Percentiles rank a stretch among this genome's conserved stretches.
phyloP scores from a whole-genome alignment of 2,329 filamentous ascomycete species.

The Talaromyces sp. region DNA sequence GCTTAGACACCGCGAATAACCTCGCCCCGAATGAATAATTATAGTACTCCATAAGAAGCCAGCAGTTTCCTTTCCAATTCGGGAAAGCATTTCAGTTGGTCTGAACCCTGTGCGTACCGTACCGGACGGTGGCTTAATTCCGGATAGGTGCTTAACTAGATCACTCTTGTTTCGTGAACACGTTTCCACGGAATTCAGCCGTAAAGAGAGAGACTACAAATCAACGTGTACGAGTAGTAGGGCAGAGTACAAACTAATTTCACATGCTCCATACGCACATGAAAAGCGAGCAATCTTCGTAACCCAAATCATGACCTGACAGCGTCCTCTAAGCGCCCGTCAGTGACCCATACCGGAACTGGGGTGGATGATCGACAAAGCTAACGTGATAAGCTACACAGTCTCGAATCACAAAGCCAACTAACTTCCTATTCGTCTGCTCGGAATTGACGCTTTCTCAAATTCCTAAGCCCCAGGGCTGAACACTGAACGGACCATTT shows the following conservation, averaged over 20 bases:
- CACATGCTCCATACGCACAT: not conserved
- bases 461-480: not conserved
- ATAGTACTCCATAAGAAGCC: not conserved
- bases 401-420: not conserved
- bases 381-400: not conserved
- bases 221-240: not conserved
- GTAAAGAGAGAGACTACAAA: not conserved
- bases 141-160: not conserved
- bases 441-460: not conserved
- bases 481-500: not conserved
- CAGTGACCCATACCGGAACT: not conserved
- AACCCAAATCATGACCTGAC: not conserved
- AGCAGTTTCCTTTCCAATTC: not conserved
- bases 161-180: not conserved
- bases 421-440: not conserved
- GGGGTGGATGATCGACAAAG: not conserved
- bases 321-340: not conserved
- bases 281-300: too few species aligned
- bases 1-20: not conserved
- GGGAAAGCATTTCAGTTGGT: not conserved
- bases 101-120: not conserved
- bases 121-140: not conserved
- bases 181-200: not conserved
- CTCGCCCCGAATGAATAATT: not conserved
- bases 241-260: not conserved